A percentile compares a stretch with the other conserved stretches of the same genome.
Conservation (phyloP, 1,284 basidiomycete genomes). For the Mycena sp. region DNA sequence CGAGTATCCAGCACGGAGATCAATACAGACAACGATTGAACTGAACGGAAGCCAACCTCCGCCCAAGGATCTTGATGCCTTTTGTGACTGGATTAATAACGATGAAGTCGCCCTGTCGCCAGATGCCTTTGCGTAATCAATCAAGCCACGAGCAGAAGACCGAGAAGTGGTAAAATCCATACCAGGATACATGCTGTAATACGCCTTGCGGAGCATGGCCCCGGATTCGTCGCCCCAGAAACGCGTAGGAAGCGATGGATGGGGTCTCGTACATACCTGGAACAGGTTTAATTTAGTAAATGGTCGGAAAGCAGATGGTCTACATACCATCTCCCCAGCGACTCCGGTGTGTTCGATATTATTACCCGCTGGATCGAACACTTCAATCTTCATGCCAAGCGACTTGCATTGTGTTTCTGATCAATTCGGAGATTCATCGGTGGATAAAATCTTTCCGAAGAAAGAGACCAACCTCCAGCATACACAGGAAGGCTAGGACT, state of each 20-base stretch:
- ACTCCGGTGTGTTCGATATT: conserved; percentile 66
- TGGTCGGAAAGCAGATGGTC: too few species aligned
- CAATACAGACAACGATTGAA: not conserved
- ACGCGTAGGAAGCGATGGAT: conserved; percentile 84
- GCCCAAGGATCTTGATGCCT: conserved; percentile 69
- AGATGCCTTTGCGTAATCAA: conserved; percentile 53
- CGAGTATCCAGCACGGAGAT: not conserved
- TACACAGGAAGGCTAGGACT: conserved; percentile 58
- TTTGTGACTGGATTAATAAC: conserved; percentile 69
- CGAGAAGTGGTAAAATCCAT: conserved; percentile 41
- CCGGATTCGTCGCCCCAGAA: conserved; percentile 82
- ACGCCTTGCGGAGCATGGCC: conserved; percentile 78
- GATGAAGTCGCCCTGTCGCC: conserved; percentile 78
- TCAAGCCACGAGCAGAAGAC: not conserved
- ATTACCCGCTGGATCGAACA: conserved; percentile 63
- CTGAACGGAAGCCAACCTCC: conserved; percentile 52
- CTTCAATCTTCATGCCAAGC: conserved; percentile 72
- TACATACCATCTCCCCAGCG: conserved; percentile 68
- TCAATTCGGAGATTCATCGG: not conserved
- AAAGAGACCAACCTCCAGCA: conserved; percentile 56
- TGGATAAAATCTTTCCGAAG: not conserved
- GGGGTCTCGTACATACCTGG: conserved; percentile 68
- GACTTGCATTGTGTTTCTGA: conserved; percentile 72
- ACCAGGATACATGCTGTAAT: conserved; percentile 76
- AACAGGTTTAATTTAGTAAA: not conserved